Percentiles rank a stretch among this genome's conserved stretches.
Evolutionary conservation across 2,329 filamentous ascomycete genomes (phyloP).

Genomic region (Verticillium alfalfae): DNA sequence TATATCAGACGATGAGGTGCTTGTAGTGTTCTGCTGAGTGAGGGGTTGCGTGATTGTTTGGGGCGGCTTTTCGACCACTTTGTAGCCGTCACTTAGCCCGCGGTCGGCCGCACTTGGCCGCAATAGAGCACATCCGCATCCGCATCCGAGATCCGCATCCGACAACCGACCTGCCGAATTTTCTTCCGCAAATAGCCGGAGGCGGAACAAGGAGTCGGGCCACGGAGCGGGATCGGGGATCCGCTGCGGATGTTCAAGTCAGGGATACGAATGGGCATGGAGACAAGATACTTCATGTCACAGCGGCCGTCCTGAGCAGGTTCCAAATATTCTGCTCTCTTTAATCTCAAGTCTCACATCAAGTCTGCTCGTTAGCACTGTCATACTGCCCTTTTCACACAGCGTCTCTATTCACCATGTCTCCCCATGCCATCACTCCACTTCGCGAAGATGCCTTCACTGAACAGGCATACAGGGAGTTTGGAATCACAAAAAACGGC

Average conservation of each 20-base stretch:
- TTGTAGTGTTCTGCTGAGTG: background rate
- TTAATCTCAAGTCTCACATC: background rate
- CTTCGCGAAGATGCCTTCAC: constrained; percentile 5
- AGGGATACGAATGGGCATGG: background rate
- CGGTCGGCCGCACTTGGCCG: constrained; percentile 7
- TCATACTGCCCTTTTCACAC: background rate
- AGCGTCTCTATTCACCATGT: constrained; percentile 23
- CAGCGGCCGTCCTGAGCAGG: background rate
- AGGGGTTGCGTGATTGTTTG: background rate
- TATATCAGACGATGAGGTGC: background rate
- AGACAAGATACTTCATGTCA: constrained; percentile 4
- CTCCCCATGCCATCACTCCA: constrained; percentile 31
- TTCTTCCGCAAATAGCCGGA: constrained; percentile 10
- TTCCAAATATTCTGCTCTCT: constrained; percentile 1
- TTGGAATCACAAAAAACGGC: constrained; percentile 50
- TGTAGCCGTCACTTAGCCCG: constrained; percentile 8
- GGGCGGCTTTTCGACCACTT: constrained; percentile 6
- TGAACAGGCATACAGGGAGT: constrained; percentile 20
- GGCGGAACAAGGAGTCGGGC: background rate
- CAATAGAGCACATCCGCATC: constrained; percentile 4
- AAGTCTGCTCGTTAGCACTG: background rate
- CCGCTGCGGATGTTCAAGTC: background rate
- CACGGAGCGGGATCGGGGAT: background rate
- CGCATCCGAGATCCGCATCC: constrained; percentile 10
- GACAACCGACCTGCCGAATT: background rate